phyloP scores from a whole-genome alignment of 177 flowering plant species.

The Vitis hybrid region DNA sequence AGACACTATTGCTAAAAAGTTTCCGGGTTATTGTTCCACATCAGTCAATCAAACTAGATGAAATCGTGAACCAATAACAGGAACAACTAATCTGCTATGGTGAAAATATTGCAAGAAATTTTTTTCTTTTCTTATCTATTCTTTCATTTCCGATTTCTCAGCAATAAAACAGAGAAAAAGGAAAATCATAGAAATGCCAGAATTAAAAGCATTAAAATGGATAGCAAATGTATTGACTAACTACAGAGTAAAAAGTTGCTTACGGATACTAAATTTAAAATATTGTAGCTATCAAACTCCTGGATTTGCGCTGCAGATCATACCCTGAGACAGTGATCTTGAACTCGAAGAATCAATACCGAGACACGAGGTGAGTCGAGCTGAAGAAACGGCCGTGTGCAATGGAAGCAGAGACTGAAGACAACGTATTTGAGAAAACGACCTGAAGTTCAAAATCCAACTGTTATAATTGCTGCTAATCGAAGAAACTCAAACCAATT shows the following conservation, averaged over 20 bases:
- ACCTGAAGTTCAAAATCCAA: constrained; percentile 39
- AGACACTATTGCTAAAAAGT: no score
- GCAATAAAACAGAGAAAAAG: background rate
- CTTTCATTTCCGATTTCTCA: background rate
- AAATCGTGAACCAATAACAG: no score
- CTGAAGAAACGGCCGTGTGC: constrained; percentile 73
- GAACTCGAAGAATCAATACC: constrained; percentile 65
- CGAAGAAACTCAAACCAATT: background rate
- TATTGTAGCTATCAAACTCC: constrained; percentile 65
- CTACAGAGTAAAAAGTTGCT: constrained; percentile 42
- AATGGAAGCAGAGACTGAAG: constrained; percentile 80
- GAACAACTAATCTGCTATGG: no score
- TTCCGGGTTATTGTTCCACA: no score
- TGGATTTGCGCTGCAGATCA: constrained; percentile 77
- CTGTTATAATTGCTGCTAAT: background rate
- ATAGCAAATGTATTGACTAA: background rate
- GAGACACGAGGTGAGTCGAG: constrained; percentile 83
- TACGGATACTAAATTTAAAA: constrained; percentile 44
- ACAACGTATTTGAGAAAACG: constrained; percentile 49
- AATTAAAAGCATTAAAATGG: background rate
- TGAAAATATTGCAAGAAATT: no score
- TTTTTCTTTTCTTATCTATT: background rate
- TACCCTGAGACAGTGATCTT: constrained; percentile 81
- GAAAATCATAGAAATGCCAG: constrained; percentile 7
- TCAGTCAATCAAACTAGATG: no score